Evolutionary conservation across 352 stramenopile species (phyloP).

Genomic region (Phytophthora lateralis): DNA sequence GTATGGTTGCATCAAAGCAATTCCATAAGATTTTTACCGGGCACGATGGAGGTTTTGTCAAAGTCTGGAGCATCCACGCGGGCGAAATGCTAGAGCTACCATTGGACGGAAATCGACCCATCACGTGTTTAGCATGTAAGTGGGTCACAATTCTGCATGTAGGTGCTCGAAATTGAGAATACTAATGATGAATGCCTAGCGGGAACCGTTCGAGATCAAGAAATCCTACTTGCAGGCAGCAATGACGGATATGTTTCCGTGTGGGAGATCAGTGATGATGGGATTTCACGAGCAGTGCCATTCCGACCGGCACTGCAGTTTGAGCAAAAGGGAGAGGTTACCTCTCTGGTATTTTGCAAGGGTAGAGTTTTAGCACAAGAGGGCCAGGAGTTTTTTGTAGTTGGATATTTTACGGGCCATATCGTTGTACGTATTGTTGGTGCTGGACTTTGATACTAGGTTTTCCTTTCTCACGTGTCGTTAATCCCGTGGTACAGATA

Average conservation of each 20-base stretch:
- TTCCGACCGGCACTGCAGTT: conserved; percentile 22
- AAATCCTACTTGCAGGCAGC: conserved; percentile 63
- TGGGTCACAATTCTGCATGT: background rate
- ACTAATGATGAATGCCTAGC: conserved; percentile 28
- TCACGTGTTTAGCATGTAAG: conserved; percentile 63
- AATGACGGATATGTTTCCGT: conserved; percentile 52
- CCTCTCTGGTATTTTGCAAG: conserved; percentile 55
- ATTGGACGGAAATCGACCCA: conserved; percentile 34
- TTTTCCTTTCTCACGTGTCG: background rate
- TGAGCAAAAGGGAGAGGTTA: conserved; percentile 57
- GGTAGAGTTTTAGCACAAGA: conserved; percentile 45
- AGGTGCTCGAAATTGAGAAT: background rate
- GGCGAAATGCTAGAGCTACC: conserved; percentile 45
- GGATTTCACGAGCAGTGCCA: conserved; percentile 24
- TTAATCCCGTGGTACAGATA: conserved; percentile 34
- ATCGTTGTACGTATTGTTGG: conserved; percentile 41
- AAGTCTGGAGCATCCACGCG: conserved; percentile 68
- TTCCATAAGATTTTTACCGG: conserved; percentile 68
- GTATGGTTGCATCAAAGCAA: conserved; percentile 51
- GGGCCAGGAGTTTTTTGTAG: conserved; percentile 59
- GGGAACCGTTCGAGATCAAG: conserved; percentile 55
- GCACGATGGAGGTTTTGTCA: conserved; percentile 59
- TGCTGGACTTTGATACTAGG: background rate
- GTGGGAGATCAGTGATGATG: conserved; percentile 60
- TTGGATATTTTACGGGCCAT: conserved; percentile 55